phyloP scores from a whole-genome alignment of 805 yeast genomes.

The Saccharomycopsis oosterbeekiorum region DNA sequence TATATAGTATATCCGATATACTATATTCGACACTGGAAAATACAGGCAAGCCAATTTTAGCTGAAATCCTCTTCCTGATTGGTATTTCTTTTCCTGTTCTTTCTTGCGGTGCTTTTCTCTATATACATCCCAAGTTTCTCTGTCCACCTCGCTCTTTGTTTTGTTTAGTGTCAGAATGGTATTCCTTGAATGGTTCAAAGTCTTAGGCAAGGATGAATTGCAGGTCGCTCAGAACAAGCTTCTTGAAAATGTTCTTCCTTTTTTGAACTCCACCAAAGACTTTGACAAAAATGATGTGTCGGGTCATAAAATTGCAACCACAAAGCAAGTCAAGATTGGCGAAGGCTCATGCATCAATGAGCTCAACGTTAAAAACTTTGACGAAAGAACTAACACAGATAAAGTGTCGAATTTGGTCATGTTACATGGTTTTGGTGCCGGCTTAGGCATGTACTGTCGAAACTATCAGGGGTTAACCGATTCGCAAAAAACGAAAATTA shows the following conservation, averaged over 20 bases:
- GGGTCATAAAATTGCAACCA: neutral
- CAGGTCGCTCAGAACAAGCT: conserved; percentile 1
- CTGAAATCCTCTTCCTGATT: too few species aligned
- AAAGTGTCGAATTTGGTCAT: conserved; percentile 39
- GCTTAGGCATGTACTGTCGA: conserved; percentile 69
- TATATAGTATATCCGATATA: too few species aligned
- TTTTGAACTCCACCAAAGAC: neutral
- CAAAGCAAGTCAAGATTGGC: conserved; percentile 2
- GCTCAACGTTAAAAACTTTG: neutral
- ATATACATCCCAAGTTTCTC: too few species aligned
- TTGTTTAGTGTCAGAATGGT: neutral
- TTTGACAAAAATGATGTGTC: too few species aligned
- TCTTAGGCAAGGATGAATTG: conserved; percentile 1
- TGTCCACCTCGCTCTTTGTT: neutral
- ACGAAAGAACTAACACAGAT: neutral
- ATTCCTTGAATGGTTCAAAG: conserved; percentile 19
- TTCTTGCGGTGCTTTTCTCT: too few species aligned
- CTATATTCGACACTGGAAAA: too few species aligned
- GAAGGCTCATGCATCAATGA: conserved; percentile 1
- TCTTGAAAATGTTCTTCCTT: conserved; percentile 1
- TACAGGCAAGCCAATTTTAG: too few species aligned
- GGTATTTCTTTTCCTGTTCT: too few species aligned
- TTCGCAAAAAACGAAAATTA: conserved; percentile 30
- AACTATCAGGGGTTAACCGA: conserved; percentile 47
- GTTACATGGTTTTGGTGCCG: conserved; percentile 91